Base-by-base conservation (phyloP, 2,329 filamentous ascomycete species). In the Claviceps sp. region DNA sequence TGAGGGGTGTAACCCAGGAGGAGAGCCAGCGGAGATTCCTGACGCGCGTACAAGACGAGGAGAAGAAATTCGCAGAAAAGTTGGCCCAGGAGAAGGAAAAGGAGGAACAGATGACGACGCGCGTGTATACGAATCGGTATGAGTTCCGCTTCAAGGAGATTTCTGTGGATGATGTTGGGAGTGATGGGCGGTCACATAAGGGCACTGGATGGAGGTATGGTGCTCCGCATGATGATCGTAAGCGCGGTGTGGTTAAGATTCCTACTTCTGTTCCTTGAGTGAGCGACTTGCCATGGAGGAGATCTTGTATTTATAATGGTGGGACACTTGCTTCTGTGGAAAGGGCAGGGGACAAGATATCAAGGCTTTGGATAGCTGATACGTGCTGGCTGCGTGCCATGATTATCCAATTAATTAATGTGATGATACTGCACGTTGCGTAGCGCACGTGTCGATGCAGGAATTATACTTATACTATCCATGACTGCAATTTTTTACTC, bases 221-320 rank as follows among this genome's bases (percentile, higher is more conserved):
- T 54, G 74, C 74, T 54, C 82, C 82, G 11, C 71, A 73, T 56
- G 72, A 78, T 60, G 82, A 86, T 61, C 74, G 82, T 52, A 78
- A 75, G 67, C 77, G 75, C 58, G 81, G 78, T n/a, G 61, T 76
- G 62, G 66, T 83, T 68, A 85, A 85, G 74, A 85, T 85, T 61
- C 82, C 82, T 22, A 83, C 76, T 38, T 76, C 71, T 50, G 79
- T 84, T 51, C 76, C 75, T 54, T 79, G 58, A 72, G 43, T 8
- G 17, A 38, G 29, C 1, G 3, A 29, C 29, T 29, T 29, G 29
- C 29, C 29, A 4, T 29, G 29, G 29, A 2, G 29, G 9, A 11
- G 11, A 9, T 29, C 29, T 1, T 29, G 29, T 42, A 14, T 43
- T 6, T 4, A 20, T 43, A 22, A 29, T 29, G 26, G 26, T 29